Evolutionary conservation across 345 rosid genomes (phyloP).

Genomic region (Corchorus olitorius): DNA sequence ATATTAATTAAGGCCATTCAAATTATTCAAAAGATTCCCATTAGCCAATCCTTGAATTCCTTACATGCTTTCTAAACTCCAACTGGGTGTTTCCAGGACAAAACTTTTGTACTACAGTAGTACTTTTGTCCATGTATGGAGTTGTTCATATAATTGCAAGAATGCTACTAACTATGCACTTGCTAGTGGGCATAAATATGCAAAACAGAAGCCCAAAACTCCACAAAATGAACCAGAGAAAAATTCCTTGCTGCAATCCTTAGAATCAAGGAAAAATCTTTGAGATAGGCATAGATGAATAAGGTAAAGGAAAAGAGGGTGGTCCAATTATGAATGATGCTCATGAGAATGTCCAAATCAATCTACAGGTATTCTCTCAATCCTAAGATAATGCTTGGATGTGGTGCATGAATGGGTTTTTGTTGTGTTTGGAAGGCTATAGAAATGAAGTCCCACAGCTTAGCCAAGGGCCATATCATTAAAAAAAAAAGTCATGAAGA

Average conservation of each 20-base stretch:
- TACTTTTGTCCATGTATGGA: conserved; percentile 4
- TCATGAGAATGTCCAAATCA: conserved; percentile 10
- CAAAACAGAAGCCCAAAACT: neutral
- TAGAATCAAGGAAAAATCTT: conserved; percentile 12
- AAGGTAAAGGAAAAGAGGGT: neutral
- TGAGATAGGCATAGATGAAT: neutral
- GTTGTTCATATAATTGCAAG: conserved; percentile 9
- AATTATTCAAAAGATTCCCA: conserved; percentile 4
- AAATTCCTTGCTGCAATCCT: conserved; percentile 22
- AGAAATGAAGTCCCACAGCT: neutral
- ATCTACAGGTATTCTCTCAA: neutral
- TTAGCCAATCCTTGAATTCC: neutral
- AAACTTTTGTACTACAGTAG: conserved; percentile 9
- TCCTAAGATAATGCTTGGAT: neutral
- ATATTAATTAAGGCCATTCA: neutral
- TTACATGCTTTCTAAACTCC: neutral
- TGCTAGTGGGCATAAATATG: neutral
- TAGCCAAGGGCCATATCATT: neutral
- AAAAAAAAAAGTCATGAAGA: neutral
- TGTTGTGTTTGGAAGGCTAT: neutral
- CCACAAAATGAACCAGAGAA: conserved; percentile 12
- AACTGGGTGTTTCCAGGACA: conserved; percentile 1
- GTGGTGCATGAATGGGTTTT: neutral
- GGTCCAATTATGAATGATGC: conserved; percentile 33
- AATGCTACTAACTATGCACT: neutral